Percentiles rank a stretch among this genome's conserved stretches.
phyloP scores from a whole-genome alignment of 805 yeast genomes.

The Grigorovia jiainica region DNA sequence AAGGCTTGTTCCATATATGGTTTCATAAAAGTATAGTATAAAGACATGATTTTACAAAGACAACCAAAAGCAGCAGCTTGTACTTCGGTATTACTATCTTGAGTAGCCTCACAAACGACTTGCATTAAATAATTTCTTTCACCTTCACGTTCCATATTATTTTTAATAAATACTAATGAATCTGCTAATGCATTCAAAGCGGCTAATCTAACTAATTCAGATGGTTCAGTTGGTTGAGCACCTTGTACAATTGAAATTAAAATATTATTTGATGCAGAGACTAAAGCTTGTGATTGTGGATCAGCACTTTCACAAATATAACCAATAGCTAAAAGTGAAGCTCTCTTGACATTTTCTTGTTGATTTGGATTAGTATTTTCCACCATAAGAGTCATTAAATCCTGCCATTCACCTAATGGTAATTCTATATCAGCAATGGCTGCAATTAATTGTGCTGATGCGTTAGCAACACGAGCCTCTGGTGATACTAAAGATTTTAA shows the following conservation, averaged over 20 bases:
- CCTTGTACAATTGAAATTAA: slow-evolving; percentile 95
- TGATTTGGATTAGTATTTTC: slow-evolving; percentile 75
- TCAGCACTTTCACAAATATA: slow-evolving; percentile 94
- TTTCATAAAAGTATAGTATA: slow-evolving; percentile 83
- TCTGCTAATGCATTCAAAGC: slow-evolving; percentile 88
- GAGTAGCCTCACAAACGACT: slow-evolving; percentile 98
- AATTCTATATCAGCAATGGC: slow-evolving; percentile 95
- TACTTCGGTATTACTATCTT: slow-evolving; percentile 67
- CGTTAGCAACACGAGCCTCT: slow-evolving; percentile 69
- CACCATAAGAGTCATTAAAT: slow-evolving; percentile 72
- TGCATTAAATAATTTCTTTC: slow-evolving; percentile 97
- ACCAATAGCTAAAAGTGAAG: slow-evolving; percentile 83
- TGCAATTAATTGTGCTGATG: slow-evolving; percentile 90
- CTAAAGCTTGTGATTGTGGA: slow-evolving; percentile 59
- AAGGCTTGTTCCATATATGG: slow-evolving; percentile 96
- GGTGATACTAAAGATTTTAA: slow-evolving; percentile 52
- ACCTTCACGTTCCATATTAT: slow-evolving; percentile 84
- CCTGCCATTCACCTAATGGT: slow-evolving; percentile 83
- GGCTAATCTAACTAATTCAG: slow-evolving; percentile 67
- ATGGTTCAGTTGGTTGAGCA: slow-evolving; percentile 75
- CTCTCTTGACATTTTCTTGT: slow-evolving; percentile 72
- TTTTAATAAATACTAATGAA: slow-evolving; percentile 80
- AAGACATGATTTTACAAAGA: slow-evolving; percentile 80
- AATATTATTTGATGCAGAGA: slow-evolving; percentile 82
- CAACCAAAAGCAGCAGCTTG: slow-evolving; percentile 96